Evolutionary conservation across 1,139 yeast genomes (phyloP), one percentile per base, ranked within the genome.

Genomic region (Diutina ranongensis): DNA sequence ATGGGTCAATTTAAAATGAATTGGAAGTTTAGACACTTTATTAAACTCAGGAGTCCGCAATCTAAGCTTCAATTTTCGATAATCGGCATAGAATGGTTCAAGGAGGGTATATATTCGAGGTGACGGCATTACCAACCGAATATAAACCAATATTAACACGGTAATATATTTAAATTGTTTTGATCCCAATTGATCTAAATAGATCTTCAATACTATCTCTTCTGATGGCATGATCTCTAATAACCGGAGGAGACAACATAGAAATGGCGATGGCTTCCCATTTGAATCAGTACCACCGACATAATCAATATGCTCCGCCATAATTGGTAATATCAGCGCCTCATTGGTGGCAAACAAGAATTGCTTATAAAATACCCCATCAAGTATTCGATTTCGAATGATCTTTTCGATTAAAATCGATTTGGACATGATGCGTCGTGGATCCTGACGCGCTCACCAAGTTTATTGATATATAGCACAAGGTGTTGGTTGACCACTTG

Each of bases 361-460:
- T 52, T 76, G 78, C 50, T 82, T 80, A 74, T 83, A 83, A 58
- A 82, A 84, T 5, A 79, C 55, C 1, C 84, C 76, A 52, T 81
- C 89, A 46, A 74, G 73, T 9, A 83, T 78, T 35, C 85, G 64
- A 52, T 83, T 87, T 46, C 88, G 65, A 27, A 80, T 64, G 49
- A 84, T 83, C 48, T 83, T 80, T 55, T 83, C 92, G 4, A 83
- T 31, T 12, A 31, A n/a, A 7, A 15, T 12, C 4, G 34, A 12
- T 7, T 25, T 5, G 28, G 28, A 25, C 28, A 25, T 25, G 28
- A 10, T 10, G 28, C 28, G 28, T 25, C n/a, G n/a, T n/a, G n/a
- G n/a, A n/a, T n/a, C n/a, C n/a, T n/a, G n/a, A n/a, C n/a, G n/a
- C n/a, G n/a, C n/a, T n/a, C n/a, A n/a, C n/a, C n/a, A n/a, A n/a